Evolutionary conservation across 1,139 yeast species (phyloP).

Genomic region (Taiozyma sp.): DNA sequence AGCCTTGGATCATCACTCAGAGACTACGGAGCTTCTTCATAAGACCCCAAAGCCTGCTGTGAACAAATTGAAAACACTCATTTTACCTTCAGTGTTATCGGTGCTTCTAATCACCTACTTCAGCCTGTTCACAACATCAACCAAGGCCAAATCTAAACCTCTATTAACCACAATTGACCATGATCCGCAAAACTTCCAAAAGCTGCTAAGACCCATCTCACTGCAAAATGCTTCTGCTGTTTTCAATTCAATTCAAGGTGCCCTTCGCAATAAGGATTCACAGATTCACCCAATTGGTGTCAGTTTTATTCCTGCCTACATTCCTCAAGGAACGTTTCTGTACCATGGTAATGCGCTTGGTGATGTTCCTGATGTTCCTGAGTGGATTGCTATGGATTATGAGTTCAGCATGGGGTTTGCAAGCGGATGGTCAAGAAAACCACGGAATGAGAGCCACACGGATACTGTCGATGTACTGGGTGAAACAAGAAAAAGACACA

Average conservation of each 20-base stretch:
- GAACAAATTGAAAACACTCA: not conserved
- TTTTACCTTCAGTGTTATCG: not conserved
- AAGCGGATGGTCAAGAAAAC: slow-evolving; percentile 2
- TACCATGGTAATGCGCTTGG: slow-evolving; percentile 41
- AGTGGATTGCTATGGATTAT: slow-evolving; percentile 57
- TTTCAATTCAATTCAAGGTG: slow-evolving; percentile 47
- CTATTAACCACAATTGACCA: not conserved
- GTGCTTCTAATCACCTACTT: not conserved
- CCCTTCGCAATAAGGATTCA: slow-evolving; percentile 43
- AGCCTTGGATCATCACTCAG: not conserved
- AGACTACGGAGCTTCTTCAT: not conserved
- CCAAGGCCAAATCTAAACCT: not conserved
- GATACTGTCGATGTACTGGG: not conserved
- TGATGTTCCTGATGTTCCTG: slow-evolving; percentile 38
- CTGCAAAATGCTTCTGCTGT: slow-evolving; percentile 45
- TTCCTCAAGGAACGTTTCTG: slow-evolving; percentile 50
- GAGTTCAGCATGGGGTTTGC: slow-evolving; percentile 38
- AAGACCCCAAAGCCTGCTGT: not conserved
- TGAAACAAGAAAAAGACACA: not conserved
- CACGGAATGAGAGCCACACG: not conserved
- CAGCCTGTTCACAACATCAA: not conserved
- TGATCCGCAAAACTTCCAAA: not conserved
- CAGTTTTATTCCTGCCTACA: slow-evolving; percentile 50
- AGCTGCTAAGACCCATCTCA: slow-evolving; percentile 27
- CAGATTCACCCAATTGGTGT: slow-evolving; percentile 51